These are phyloP conservation scores for Eleusine coracana DNA, from an alignment of 176 grass and related monocot genomes.

Conservation along the genomic window DNA sequence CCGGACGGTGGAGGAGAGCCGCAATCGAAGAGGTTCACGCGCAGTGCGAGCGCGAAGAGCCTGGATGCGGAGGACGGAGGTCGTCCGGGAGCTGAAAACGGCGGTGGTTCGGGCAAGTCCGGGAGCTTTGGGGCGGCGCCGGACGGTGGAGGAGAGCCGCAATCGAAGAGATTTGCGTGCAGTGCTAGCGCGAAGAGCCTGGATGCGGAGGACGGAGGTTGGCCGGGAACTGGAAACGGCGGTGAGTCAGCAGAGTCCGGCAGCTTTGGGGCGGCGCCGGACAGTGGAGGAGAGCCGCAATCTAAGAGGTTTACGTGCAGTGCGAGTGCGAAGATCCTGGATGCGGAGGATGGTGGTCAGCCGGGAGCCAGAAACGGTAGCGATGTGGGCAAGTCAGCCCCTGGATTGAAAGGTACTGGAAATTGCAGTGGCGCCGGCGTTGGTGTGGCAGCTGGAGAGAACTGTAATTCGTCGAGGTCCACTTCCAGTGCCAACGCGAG, in stretches of 20 bases:
- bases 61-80: not conserved
- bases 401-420: not conserved
- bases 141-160: not conserved
- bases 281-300: too few relatives aligned
- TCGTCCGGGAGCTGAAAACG: too few relatives aligned
- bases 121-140: not conserved
- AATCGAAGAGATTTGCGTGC: not conserved
- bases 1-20: not conserved
- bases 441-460: not conserved
- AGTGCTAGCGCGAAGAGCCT: slow-evolving; percentile 1
- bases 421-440: not conserved
- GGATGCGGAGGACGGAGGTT: not conserved
- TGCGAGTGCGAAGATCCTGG: too few relatives aligned
- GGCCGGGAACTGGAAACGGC: too few relatives aligned
- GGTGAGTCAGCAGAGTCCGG: not conserved
- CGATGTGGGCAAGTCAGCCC: too few relatives aligned
- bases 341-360: too few relatives aligned
- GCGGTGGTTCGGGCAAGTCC: not conserved
- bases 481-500: not conserved
- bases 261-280: not conserved
- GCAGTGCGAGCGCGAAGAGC: not conserved
- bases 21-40: not conserved
- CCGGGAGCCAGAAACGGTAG: too few relatives aligned
- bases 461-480: slow-evolving; percentile 13
- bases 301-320: too few relatives aligned